These are phyloP conservation scores for Evansstolkia leycettana DNA, from an alignment of 495 filamentous ascomycete species.

Conservation along the genomic window DNA sequence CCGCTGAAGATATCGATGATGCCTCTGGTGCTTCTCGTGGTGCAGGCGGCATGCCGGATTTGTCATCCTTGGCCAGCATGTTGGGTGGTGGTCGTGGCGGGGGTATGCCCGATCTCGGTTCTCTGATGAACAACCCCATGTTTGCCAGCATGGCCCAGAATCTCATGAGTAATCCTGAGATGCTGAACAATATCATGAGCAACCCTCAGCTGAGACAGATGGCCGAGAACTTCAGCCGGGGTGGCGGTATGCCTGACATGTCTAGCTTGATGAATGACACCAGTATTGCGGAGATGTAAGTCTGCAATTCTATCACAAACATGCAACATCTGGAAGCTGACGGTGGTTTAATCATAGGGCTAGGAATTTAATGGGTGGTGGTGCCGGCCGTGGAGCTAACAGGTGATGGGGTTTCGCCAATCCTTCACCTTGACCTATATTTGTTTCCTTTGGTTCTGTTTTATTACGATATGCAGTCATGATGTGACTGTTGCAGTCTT, in stretches of 20 bases:
- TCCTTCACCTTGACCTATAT: too few species aligned
- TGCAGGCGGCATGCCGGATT: slow-evolving; percentile 59
- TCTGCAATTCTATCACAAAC: slow-evolving; percentile 7
- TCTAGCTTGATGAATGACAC: slow-evolving; percentile 78
- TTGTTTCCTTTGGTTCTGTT: neutral
- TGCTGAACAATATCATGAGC: slow-evolving; percentile 81
- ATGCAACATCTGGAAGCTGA: neutral
- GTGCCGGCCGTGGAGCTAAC: slow-evolving; percentile 30
- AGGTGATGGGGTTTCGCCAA: slow-evolving; percentile 2
- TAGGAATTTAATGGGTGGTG: slow-evolving; percentile 63
- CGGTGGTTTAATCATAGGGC: slow-evolving; percentile 39
- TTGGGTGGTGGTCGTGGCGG: slow-evolving; percentile 47
- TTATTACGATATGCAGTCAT: neutral
- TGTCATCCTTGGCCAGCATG: slow-evolving; percentile 59
- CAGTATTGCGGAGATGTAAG: slow-evolving; percentile 85
- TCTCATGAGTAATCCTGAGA: slow-evolving; percentile 88
- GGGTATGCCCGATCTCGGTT: slow-evolving; percentile 69
- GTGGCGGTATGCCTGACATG: slow-evolving; percentile 73
- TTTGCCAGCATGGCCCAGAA: slow-evolving; percentile 92
- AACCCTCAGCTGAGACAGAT: slow-evolving; percentile 81
- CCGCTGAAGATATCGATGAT: slow-evolving; percentile 36
- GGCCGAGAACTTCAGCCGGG: slow-evolving; percentile 43
- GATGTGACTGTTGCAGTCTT: neutral
- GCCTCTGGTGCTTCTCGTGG: slow-evolving; percentile 32
- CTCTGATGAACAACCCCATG: slow-evolving; percentile 96